Evolutionary conservation across 352 stramenopile genomes (phyloP), one percentile per base, ranked within the genome.

Genomic region (Thalassiosira livingstoniorum): DNA sequence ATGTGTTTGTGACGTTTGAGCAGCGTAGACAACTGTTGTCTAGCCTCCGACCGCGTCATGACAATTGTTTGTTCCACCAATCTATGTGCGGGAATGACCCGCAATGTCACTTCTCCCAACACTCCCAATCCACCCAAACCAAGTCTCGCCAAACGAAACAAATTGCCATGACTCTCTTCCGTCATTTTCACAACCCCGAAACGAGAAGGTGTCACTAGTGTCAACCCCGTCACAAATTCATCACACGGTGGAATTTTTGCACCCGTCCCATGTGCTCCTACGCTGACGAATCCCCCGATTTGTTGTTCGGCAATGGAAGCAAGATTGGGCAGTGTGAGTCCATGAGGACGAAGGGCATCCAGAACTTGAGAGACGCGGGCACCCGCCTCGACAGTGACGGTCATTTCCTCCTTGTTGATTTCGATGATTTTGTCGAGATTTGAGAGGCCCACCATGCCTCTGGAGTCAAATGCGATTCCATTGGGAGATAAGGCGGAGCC

Each of bases 281-380:
- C 96, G 84, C 98, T 97, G 21, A 96, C 96, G 78, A 99, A 99
- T 1, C 97, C 97, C 35, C 96, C 97, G 39, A 99, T 95, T 78
- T 99, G 97, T 82, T 99, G 98, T 85, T 99, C 96, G 39, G 96
- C 96, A 85, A 99, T 99, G 2, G 96, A 98, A 31, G 97, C 97
- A n/a, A 99, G 95, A 75, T 99, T 99, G 60, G 98, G 95, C 83
- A 99, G 96, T 31, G 97, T 99, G 70, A 99, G 87, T 51, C 95
- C 94, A 79, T 98, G 86, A 23, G 72, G 78, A 73, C 82, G 75
- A 25, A 97, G 63, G 7, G 87, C 93, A 57, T 97, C 92, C n/a
- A 97, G 69, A 0, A 97, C 91, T 73, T 97, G 78, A 62, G 72
- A 79, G 3, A 95, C 87, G 32, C 88, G 78, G 31, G 90, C 87